A percentile compares a stretch with the other conserved stretches of the same genome.
Evolutionary conservation across 2,329 filamentous ascomycete species (phyloP).

Genomic region (Botrytis sinoallii): DNA sequence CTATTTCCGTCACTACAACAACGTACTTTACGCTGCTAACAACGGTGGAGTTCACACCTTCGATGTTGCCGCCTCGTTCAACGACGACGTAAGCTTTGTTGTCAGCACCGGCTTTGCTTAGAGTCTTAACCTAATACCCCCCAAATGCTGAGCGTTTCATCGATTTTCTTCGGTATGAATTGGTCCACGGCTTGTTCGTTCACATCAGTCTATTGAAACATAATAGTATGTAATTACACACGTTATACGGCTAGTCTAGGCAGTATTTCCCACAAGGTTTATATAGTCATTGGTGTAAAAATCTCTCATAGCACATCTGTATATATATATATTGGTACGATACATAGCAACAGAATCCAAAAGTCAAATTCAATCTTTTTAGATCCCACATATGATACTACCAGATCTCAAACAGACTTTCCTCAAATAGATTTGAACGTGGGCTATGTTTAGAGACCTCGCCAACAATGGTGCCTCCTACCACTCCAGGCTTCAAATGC

Average conservation of each 20-base stretch:
- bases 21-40: slow-evolving; percentile 47
- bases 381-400: background rate
- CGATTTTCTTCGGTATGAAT: background rate
- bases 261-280: background rate
- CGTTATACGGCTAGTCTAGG: background rate
- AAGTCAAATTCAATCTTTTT: background rate
- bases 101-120: slow-evolving; percentile 46
- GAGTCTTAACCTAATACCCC: background rate
- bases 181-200: background rate
- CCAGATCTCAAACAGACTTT: background rate
- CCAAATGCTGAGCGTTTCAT: background rate
- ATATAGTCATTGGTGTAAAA: background rate
- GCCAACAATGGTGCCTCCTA: too few relatives aligned
- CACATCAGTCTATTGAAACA: too few relatives aligned
- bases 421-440: background rate
- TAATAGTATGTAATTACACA: background rate
- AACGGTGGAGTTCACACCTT: slow-evolving; percentile 56
- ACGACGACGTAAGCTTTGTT: slow-evolving; percentile 53
- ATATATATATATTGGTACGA: background rate
- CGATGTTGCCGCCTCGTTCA: slow-evolving; percentile 49
- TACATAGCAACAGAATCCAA: background rate
- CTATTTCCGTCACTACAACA: slow-evolving; percentile 53
- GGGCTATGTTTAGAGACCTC: too few relatives aligned
- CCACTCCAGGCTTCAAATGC: too few relatives aligned
- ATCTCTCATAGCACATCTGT: background rate